A percentile compares a stretch with the other conserved stretches of the same genome.
phyloP scores from a whole-genome alignment of 2,329 filamentous ascomycete species.

The Epichloe sibirici region DNA sequence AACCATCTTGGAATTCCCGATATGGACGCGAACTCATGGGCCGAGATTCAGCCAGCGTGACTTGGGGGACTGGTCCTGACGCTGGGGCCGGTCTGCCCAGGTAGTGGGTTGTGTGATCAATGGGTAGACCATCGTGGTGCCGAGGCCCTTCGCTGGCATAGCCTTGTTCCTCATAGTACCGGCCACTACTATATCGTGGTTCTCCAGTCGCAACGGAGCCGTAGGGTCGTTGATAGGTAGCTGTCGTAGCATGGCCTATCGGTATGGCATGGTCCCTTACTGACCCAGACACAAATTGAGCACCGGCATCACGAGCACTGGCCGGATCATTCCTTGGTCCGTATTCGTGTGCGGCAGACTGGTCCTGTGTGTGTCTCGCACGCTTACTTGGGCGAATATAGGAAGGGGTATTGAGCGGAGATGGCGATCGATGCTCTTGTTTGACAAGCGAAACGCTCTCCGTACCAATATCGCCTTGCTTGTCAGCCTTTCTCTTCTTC shows the following conservation, averaged over 20 bases:
- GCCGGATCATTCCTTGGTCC: constrained; percentile 33
- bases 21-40: constrained; percentile 31
- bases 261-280: constrained; percentile 18
- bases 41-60: constrained; percentile 28
- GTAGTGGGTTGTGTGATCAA: constrained; percentile 21
- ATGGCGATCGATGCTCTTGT: constrained; percentile 51
- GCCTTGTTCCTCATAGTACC: constrained; percentile 21
- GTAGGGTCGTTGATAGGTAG: constrained; percentile 8
- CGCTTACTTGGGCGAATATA: constrained; percentile 45
- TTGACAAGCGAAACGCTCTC: constrained; percentile 46
- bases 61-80: constrained; percentile 29
- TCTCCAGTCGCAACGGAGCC: constrained; percentile 16
- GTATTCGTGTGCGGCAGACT: constrained; percentile 17
- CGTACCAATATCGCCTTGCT: constrained; percentile 32
- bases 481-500: constrained; percentile 42
- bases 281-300: constrained; percentile 18
- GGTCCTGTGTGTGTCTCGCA: constrained; percentile 34
- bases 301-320: constrained; percentile 22
- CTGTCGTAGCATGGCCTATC: neutral
- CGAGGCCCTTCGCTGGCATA: constrained; percentile 18
- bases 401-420: constrained; percentile 41
- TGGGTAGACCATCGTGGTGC: constrained; percentile 25
- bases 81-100: constrained; percentile 24
- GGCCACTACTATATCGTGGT: constrained; percentile 18
- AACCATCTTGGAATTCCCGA: constrained; percentile 28